These are phyloP conservation scores for Chrysophaeum taylorii DNA, from an alignment of 352 stramenopile species.

Conservation along the genomic window DNA sequence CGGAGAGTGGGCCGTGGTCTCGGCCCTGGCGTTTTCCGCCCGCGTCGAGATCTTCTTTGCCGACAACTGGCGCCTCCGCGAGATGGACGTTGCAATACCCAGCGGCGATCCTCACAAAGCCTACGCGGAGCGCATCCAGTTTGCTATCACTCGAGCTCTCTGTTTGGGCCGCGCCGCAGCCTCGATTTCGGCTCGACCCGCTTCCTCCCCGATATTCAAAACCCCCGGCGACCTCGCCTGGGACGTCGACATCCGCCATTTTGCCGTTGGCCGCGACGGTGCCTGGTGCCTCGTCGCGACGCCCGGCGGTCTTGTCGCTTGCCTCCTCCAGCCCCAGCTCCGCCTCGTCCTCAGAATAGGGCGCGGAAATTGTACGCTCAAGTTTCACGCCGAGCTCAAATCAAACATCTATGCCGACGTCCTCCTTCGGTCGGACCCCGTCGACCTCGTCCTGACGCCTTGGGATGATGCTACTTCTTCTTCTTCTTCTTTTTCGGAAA, in stretches of 20 bases:
- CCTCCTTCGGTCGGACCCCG: slow-evolving; percentile 14
- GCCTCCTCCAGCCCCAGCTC: slow-evolving; percentile 22
- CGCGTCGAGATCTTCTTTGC: too few relatives aligned
- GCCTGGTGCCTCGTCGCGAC: slow-evolving; percentile 26
- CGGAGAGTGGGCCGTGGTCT: too few relatives aligned
- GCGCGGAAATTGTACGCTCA: slow-evolving; percentile 5
- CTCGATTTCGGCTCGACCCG: too few relatives aligned
- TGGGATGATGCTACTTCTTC: too few relatives aligned
- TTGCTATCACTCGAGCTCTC: slow-evolving; percentile 26
- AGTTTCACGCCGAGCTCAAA: slow-evolving; percentile 23
- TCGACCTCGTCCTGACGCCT: neutral
- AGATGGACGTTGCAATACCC: slow-evolving; percentile 16
- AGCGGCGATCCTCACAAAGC: neutral
- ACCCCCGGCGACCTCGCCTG: slow-evolving; percentile 5
- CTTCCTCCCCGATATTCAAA: too few relatives aligned
- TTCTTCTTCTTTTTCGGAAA: too few relatives aligned
- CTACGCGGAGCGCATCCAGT: slow-evolving; percentile 22
- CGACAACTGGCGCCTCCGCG: too few relatives aligned
- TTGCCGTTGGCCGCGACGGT: slow-evolving; percentile 26
- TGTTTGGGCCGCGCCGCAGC: slow-evolving; percentile 28
- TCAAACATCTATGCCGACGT: slow-evolving; percentile 31
- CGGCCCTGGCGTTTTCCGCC: too few relatives aligned
- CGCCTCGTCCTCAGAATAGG: slow-evolving; percentile 19
- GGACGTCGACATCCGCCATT: slow-evolving; percentile 21
- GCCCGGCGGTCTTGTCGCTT: slow-evolving; percentile 12